A percentile compares a stretch with the other conserved stretches of the same genome.
These are phyloP conservation scores for Chytriomyces confervae DNA, from an alignment of 192 early-diverging fungal genomes.

Conservation along the genomic window DNA sequence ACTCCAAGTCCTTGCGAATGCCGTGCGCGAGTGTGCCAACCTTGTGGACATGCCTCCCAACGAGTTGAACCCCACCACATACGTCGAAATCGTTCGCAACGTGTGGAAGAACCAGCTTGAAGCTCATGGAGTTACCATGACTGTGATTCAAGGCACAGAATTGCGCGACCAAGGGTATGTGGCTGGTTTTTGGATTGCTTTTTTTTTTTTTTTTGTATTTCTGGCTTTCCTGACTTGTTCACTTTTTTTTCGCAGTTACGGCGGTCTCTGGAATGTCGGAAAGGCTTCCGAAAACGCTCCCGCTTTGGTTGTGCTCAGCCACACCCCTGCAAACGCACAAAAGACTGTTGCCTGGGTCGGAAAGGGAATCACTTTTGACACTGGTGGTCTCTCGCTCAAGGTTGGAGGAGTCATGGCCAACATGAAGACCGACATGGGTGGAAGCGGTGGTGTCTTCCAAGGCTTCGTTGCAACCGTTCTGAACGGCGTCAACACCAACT, in stretches of 20 bases:
- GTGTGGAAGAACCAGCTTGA: conserved; percentile 38
- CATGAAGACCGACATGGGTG: conserved; percentile 65
- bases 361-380: conserved; percentile 66
- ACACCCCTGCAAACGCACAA: conserved; percentile 31
- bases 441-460: conserved; percentile 53
- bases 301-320: conserved; percentile 50
- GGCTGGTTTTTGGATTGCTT: background rate
- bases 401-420: conserved; percentile 34
- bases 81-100: conserved; percentile 46
- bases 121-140: conserved; percentile 39
- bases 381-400: conserved; percentile 58
- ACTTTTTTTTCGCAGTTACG: conserved; percentile 11
- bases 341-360: conserved; percentile 60
- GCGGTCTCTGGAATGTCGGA: conserved; percentile 58
- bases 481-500: conserved; percentile 14
- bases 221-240: background rate
- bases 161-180: conserved; percentile 46
- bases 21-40: conserved; percentile 39
- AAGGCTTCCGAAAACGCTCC: conserved; percentile 54
- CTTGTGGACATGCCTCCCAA: conserved; percentile 56
- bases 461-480: conserved; percentile 52
- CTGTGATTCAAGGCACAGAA: conserved; percentile 56
- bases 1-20: conserved; percentile 35
- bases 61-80: conserved; percentile 53
- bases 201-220: background rate